phyloP scores from a whole-genome alignment of 257 asterid genomes.

The Solanum acaule region DNA sequence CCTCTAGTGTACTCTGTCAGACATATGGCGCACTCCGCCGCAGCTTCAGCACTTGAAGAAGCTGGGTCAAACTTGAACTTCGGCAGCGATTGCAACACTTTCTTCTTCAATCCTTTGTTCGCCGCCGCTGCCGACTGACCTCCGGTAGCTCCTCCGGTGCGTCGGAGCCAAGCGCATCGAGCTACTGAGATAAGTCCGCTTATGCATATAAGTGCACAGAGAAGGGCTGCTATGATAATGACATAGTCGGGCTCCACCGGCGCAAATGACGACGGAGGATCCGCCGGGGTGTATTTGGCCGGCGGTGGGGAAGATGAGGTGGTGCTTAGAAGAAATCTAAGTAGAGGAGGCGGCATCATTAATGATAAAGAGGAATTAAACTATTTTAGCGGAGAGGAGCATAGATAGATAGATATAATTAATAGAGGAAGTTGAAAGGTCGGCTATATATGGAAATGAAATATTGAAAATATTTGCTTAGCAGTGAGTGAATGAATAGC shows the following conservation, averaged over 20 bases:
- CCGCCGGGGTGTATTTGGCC: slow-evolving; percentile 1
- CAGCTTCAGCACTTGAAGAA: neutral
- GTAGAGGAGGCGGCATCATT: slow-evolving; percentile 9
- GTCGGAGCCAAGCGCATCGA: slow-evolving; percentile 51
- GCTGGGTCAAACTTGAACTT: slow-evolving; percentile 29
- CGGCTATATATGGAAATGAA: neutral
- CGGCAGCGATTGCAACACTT: slow-evolving; percentile 36
- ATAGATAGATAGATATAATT: too few species aligned
- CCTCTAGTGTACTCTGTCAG: slow-evolving; percentile 37
- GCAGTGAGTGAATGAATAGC: neutral
- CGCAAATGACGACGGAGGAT: slow-evolving; percentile 11
- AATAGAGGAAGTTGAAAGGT: neutral
- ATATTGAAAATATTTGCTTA: too few species aligned
- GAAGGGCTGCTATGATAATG: slow-evolving; percentile 34
- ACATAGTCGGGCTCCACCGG: slow-evolving; percentile 35
- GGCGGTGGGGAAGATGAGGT: neutral
- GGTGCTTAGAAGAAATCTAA: slow-evolving; percentile 6
- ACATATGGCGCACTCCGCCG: slow-evolving; percentile 42
- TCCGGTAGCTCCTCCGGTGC: slow-evolving; percentile 11
- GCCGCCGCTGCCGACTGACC: slow-evolving; percentile 7
- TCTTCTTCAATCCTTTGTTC: slow-evolving; percentile 34
- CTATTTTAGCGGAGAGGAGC: too few species aligned
- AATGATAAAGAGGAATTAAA: neutral
- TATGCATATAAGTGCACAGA: slow-evolving; percentile 40
- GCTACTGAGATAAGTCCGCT: slow-evolving; percentile 40